Conservation (phyloP, 164 flowering plant species). For the Aristolochia contorta region DNA sequence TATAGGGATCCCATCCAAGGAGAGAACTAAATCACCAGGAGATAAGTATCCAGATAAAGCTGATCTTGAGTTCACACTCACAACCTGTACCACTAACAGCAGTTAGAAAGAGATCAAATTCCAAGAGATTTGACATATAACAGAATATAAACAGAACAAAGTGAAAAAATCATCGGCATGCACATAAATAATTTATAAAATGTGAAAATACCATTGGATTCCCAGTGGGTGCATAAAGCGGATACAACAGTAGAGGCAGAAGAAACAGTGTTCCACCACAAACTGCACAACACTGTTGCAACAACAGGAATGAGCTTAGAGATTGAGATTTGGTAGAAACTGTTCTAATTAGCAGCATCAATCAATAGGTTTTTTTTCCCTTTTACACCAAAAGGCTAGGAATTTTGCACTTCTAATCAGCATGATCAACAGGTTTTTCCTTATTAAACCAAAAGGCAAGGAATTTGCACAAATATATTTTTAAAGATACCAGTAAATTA, state of each 20-base stretch:
- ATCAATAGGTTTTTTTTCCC: too few relatives aligned
- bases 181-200: not conserved
- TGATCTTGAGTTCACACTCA: slow-evolving; percentile 49
- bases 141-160: not conserved
- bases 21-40: slow-evolving; percentile 55
- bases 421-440: too few relatives aligned
- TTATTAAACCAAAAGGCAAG: too few relatives aligned
- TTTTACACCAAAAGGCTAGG: too few relatives aligned
- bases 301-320: not conserved
- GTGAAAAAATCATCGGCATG: not conserved
- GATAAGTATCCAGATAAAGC: slow-evolving; percentile 56
- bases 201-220: slow-evolving; percentile 47
- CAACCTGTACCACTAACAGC: slow-evolving; percentile 34
- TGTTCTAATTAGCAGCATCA: too few relatives aligned
- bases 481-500: too few relatives aligned
- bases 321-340: too few relatives aligned
- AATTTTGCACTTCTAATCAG: too few relatives aligned
- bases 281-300: slow-evolving; percentile 56
- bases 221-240: slow-evolving; percentile 56
- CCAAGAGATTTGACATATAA: not conserved
- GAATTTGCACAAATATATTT: too few relatives aligned
- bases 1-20: slow-evolving; percentile 53
- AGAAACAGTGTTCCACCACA: slow-evolving; percentile 55
- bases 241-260: slow-evolving; percentile 55
- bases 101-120: not conserved